These are phyloP conservation scores for Clonostachys byssicola DNA, from an alignment of 2,329 filamentous ascomycete species.

Conservation along the genomic window DNA sequence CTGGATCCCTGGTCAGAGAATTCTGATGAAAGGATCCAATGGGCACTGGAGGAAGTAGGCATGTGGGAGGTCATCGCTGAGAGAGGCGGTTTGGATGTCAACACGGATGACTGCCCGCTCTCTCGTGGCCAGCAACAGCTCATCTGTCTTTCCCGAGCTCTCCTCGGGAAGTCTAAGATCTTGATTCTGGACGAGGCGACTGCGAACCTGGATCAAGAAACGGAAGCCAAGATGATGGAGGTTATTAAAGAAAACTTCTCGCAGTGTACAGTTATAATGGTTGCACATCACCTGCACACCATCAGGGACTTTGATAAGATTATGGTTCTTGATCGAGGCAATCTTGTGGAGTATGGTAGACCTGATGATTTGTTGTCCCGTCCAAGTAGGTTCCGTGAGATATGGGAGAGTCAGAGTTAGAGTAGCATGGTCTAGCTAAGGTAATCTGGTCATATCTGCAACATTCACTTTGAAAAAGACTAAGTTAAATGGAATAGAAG, in stretches of 20 bases:
- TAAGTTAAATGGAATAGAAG: too few species aligned
- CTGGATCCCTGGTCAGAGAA: conserved; percentile 24
- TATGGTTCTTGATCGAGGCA: conserved; percentile 43
- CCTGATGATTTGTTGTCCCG: not conserved
- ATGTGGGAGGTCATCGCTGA: conserved; percentile 17
- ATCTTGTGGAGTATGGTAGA: conserved; percentile 34
- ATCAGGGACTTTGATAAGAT: conserved; percentile 44
- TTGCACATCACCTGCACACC: conserved; percentile 23
- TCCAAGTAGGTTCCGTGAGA: not conserved
- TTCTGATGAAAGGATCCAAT: conserved; percentile 15
- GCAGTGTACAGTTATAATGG: conserved; percentile 38
- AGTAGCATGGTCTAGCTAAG: not conserved
- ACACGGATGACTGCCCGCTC: conserved; percentile 36
- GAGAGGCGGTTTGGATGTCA: conserved; percentile 15
- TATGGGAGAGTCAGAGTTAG: not conserved
- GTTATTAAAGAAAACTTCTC: conserved; percentile 11
- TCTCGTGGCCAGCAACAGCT: conserved; percentile 53
- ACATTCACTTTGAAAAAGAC: too few species aligned
- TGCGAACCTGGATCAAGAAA: conserved; percentile 9
- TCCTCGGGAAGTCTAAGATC: conserved; percentile 26
- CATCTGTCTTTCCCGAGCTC: conserved; percentile 33
- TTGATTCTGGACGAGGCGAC: conserved; percentile 28
- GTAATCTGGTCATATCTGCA: too few species aligned
- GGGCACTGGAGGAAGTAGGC: conserved; percentile 9
- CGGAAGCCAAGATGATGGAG: conserved; percentile 10